Evolutionary conservation across 805 yeast genomes (phyloP).

Genomic region (Metschnikowia drakensbergensis): DNA sequence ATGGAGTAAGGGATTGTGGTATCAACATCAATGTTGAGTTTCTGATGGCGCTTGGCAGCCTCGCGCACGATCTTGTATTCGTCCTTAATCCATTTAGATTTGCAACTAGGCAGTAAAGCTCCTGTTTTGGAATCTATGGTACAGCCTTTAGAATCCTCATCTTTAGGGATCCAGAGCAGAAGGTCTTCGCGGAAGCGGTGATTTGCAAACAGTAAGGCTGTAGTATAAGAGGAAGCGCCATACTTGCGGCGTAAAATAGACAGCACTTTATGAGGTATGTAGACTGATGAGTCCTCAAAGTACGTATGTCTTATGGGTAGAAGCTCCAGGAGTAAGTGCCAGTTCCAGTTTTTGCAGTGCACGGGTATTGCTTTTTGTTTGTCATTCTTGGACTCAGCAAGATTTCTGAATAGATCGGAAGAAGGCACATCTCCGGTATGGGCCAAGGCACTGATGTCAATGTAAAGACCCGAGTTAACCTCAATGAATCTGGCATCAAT

Average conservation of each 20-base stretch:
- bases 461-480: slow-evolving; percentile 38
- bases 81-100: slow-evolving; percentile 22
- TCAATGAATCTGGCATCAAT: slow-evolving; percentile 22
- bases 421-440: slow-evolving; percentile 14
- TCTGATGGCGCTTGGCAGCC: slow-evolving; percentile 23
- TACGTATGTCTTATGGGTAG: slow-evolving; percentile 34
- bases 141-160: slow-evolving; percentile 28
- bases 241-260: slow-evolving; percentile 31
- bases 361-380: slow-evolving; percentile 20
- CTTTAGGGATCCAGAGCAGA: slow-evolving; percentile 45
- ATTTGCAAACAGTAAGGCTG: slow-evolving; percentile 24
- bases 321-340: slow-evolving; percentile 35
- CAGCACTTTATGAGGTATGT: slow-evolving; percentile 33
- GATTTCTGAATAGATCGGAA: background rate
- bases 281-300: slow-evolving; percentile 35
- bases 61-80: slow-evolving; percentile 32
- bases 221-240: slow-evolving; percentile 28
- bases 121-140: slow-evolving; percentile 32
- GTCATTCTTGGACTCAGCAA: background rate
- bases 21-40: slow-evolving; percentile 23
- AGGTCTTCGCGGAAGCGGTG: slow-evolving; percentile 43
- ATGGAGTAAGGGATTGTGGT: slow-evolving; percentile 23
- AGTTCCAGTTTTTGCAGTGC: slow-evolving; percentile 39
- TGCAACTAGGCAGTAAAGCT: slow-evolving; percentile 20
- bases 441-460: slow-evolving; percentile 17